Conservation (phyloP, 306 rosid species). For the Arachis stenosperma region DNA sequence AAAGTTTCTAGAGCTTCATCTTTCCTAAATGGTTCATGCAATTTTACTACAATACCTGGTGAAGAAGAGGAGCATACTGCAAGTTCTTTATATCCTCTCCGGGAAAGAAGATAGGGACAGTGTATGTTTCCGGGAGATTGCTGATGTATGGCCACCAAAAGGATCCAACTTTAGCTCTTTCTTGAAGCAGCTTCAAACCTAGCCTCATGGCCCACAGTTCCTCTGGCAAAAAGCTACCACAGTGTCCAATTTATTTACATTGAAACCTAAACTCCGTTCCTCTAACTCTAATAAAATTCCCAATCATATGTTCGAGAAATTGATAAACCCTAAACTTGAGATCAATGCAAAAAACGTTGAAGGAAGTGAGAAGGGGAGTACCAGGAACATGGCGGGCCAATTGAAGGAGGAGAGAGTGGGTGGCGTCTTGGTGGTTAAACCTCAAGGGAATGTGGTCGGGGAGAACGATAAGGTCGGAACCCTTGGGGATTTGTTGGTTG, state of each 20-base stretch:
- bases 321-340: no score
- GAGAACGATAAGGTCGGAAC: conserved; percentile 70
- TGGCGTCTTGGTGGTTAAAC: conserved; percentile 34
- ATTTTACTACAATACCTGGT: conserved; percentile 60
- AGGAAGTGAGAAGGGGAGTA: conserved; percentile 14
- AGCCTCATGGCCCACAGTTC: conserved; percentile 97
- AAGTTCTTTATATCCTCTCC: conserved; percentile 87
- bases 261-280: conserved; percentile 49
- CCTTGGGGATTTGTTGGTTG: conserved; percentile 66
- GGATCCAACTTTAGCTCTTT: conserved; percentile 89
- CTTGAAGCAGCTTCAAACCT: conserved; percentile 96
- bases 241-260: conserved; percentile 81
- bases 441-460: conserved; percentile 76
- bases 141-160: conserved; percentile 96
- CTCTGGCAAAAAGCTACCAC: conserved; percentile 94
- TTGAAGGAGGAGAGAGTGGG: conserved; percentile 49
- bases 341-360: no score
- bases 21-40: not conserved
- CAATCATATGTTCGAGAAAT: no score
- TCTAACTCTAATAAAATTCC: not conserved
- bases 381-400: conserved; percentile 77
- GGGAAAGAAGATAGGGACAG: conserved; percentile 78
- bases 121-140: conserved; percentile 82
- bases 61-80: conserved; percentile 97
- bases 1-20: not conserved